A percentile compares a stretch with the other conserved stretches of the same genome.
Conservation (phyloP, 2,329 filamentous ascomycete genomes). For the Penicillium paneum region DNA sequence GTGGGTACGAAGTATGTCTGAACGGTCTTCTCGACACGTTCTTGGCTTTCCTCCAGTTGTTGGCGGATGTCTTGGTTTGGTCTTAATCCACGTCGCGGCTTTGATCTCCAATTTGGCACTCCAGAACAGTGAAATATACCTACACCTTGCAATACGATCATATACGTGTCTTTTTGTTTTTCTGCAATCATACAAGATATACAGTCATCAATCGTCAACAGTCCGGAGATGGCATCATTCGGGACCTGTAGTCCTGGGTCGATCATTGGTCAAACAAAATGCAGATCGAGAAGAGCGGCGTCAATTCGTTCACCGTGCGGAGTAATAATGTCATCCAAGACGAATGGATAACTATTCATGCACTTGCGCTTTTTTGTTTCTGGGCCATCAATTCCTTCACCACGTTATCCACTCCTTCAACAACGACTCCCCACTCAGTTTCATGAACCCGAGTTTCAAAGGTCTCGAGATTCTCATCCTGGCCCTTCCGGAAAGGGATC, state of each 20-base stretch:
- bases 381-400: conserved; percentile 31
- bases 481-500: conserved; percentile 59
- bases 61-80: background rate
- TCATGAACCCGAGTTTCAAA: conserved; percentile 71
- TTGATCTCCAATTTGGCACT: background rate
- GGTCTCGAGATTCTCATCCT: conserved; percentile 61
- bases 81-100: background rate
- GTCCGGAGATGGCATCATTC: conserved; percentile 2
- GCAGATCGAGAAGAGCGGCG: background rate
- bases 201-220: conserved; percentile 26
- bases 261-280: background rate
- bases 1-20: background rate
- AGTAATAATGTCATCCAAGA: background rate
- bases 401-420: conserved; percentile 59
- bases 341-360: conserved; percentile 1
- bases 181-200: conserved; percentile 7
- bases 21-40: background rate
- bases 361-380: conserved; percentile 12
- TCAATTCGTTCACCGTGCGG: background rate
- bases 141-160: background rate
- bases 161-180: conserved; percentile 7
- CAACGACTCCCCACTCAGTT: conserved; percentile 74
- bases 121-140: background rate
- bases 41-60: background rate
- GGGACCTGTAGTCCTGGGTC: background rate